Conservation (phyloP, 2,329 filamentous ascomycete species). For the Mycosphaerella arachidis region DNA sequence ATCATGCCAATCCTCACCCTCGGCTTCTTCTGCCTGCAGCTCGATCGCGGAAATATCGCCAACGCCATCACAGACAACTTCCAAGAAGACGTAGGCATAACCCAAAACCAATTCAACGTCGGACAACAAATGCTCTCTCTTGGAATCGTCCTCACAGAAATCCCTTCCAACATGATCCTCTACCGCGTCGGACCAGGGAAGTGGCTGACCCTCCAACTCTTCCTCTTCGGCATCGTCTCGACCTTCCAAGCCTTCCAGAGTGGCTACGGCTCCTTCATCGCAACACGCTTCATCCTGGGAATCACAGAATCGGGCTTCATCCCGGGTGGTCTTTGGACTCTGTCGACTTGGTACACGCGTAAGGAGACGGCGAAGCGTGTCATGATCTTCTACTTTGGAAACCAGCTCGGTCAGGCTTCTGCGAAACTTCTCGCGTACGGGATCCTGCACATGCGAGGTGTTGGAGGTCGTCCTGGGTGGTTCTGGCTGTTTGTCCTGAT, state of each 20-base stretch:
- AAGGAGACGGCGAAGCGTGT: slow-evolving; percentile 46
- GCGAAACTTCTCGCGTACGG: slow-evolving; percentile 43
- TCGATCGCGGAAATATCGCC: slow-evolving; percentile 32
- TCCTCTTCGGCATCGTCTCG: slow-evolving; percentile 37
- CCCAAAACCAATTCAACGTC: slow-evolving; percentile 32
- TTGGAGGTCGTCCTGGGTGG: slow-evolving; percentile 21
- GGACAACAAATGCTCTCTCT: slow-evolving; percentile 34
- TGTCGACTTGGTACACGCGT: slow-evolving; percentile 47
- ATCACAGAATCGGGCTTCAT: slow-evolving; percentile 44
- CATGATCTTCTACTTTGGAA: slow-evolving; percentile 45
- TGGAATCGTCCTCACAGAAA: slow-evolving; percentile 33
- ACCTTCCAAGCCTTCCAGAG: slow-evolving; percentile 41
- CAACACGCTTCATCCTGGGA: slow-evolving; percentile 38
- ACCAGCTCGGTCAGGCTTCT: slow-evolving; percentile 39
- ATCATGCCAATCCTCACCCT: slow-evolving; percentile 33
- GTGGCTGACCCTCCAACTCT: slow-evolving; percentile 39
- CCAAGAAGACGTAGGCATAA: slow-evolving; percentile 30
- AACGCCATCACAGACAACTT: slow-evolving; percentile 33
- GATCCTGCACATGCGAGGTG: slow-evolving; percentile 31
- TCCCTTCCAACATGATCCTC: slow-evolving; percentile 31
- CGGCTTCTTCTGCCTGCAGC: slow-evolving; percentile 33
- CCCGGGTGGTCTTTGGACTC: slow-evolving; percentile 46
- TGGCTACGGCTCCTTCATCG: slow-evolving; percentile 36
- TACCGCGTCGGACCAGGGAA: slow-evolving; percentile 36
- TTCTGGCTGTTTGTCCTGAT: slow-evolving; percentile 31